These are phyloP conservation scores for Immersiporthe knoxdaviesiana DNA, from an alignment of 2,329 filamentous ascomycete species.

Conservation along the genomic window DNA sequence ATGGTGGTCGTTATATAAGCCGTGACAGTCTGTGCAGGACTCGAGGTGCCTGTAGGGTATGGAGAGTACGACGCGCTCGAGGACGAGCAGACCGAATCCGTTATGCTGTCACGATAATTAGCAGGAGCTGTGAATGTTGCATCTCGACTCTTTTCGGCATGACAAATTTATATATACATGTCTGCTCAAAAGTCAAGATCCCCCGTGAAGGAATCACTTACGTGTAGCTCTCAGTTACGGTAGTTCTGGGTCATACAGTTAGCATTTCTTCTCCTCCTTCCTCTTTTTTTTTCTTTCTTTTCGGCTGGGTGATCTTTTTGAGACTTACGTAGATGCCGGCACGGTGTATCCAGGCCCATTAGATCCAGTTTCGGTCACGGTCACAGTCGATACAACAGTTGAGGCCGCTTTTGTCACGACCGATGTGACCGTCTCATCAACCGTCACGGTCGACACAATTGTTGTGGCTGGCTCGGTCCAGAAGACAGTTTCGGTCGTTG, in stretches of 20 bases:
- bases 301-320: too few species aligned
- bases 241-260: too few species aligned
- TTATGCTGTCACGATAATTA: background rate
- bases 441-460: background rate
- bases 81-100: background rate
- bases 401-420: background rate
- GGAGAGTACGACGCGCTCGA: background rate
- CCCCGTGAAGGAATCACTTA: background rate
- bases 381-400: conserved; percentile 2
- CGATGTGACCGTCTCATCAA: background rate
- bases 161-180: background rate
- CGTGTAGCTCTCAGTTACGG: conserved; percentile 8
- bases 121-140: background rate
- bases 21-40: conserved; percentile 7
- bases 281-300: too few species aligned
- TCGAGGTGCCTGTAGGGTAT: background rate
- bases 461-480: conserved; percentile 1
- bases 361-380: background rate
- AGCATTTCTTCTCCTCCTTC: too few species aligned
- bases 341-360: too few species aligned
- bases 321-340: too few species aligned
- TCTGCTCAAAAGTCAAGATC: background rate
- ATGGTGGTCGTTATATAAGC: conserved; percentile 14
- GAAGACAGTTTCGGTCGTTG: background rate
- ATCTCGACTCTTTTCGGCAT: background rate